Percentiles rank a stretch among this genome's conserved stretches.
These are phyloP conservation scores for Leccinum broughii DNA, from an alignment of 768 basidiomycete genomes.

Conservation along the genomic window DNA sequence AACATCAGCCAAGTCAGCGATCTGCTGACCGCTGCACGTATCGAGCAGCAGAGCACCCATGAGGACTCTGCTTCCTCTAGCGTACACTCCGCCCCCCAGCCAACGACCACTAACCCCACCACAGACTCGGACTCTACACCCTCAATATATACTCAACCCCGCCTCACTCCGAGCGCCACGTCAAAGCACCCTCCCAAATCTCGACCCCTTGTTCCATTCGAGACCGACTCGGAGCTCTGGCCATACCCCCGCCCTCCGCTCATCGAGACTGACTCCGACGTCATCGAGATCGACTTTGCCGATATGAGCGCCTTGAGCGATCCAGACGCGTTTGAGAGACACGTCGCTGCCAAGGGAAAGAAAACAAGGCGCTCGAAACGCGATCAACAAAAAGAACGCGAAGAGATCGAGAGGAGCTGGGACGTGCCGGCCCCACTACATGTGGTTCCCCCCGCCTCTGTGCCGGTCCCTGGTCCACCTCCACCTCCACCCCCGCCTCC, in stretches of 20 bases:
- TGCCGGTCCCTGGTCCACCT: not conserved
- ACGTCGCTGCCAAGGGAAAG: conserved; percentile 25
- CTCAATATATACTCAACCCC: conserved; percentile 13
- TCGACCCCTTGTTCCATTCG: conserved; percentile 59
- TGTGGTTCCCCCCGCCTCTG: conserved; percentile 17
- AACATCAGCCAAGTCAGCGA: conserved; percentile 33
- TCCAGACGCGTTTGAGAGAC: conserved; percentile 52
- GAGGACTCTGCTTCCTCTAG: conserved; percentile 7
- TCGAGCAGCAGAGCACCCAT: conserved; percentile 19
- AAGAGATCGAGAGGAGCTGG: conserved; percentile 63
- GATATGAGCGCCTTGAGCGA: conserved; percentile 76
- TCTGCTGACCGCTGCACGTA: conserved; percentile 26
- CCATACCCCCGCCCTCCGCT: conserved; percentile 57
- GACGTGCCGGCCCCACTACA: conserved; percentile 45
- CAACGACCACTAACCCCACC: not conserved
- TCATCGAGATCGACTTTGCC: conserved; percentile 74
- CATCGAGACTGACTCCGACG: conserved; percentile 48
- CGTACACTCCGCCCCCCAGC: conserved; percentile 4
- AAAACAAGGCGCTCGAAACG: conserved; percentile 31
- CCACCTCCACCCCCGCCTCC: conserved; percentile 3
- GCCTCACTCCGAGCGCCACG: conserved; percentile 1
- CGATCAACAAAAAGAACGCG: conserved; percentile 40
- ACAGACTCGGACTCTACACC: conserved; percentile 10
- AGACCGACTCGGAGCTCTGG: conserved; percentile 67
- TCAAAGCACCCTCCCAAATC: conserved; percentile 27